phyloP scores from a whole-genome alignment of 768 basidiomycete genomes.

The Russula abietina region DNA sequence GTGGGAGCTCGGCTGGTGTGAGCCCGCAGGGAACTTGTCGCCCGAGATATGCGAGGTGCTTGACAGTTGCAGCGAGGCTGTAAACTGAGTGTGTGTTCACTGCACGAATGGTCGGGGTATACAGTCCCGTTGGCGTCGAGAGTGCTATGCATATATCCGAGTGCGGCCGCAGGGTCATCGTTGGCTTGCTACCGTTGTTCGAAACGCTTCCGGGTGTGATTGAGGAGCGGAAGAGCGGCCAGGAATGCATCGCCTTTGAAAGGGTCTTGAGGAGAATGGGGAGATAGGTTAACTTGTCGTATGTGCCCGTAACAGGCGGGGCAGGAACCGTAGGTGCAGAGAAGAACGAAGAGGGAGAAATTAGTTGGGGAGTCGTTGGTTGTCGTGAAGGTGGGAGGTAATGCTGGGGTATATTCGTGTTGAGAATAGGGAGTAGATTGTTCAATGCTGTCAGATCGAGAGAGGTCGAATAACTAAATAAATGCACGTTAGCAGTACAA shows the following conservation, averaged over 20 bases:
- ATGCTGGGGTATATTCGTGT: constrained; percentile 60
- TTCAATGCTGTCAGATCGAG: constrained; percentile 71
- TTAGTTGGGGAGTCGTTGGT: constrained; percentile 32
- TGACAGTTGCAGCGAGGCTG: constrained; percentile 53
- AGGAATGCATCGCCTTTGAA: constrained; percentile 70
- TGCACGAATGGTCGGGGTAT: constrained; percentile 63
- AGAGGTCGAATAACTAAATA: constrained; percentile 59
- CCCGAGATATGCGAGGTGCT: constrained; percentile 56
- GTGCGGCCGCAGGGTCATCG: constrained; percentile 63
- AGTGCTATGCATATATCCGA: constrained; percentile 74
- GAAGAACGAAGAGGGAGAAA: constrained; percentile 39
- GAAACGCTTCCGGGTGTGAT: constrained; percentile 42
- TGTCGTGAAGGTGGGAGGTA: constrained; percentile 40
- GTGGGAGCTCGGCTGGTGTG: constrained; percentile 63
- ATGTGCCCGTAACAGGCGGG: constrained; percentile 50
- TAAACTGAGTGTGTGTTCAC: constrained; percentile 55
- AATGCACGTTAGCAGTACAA: constrained; percentile 2
- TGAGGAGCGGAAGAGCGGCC: constrained; percentile 78
- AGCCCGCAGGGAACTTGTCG: constrained; percentile 62
- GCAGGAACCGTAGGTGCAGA: constrained; percentile 37
- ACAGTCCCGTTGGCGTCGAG: constrained; percentile 76
- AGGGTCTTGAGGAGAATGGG: constrained; percentile 82
- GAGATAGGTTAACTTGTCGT: constrained; percentile 68
- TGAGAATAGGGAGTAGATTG: constrained; percentile 55
- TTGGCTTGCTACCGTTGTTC: constrained; percentile 43